Base-by-base conservation (phyloP, 352 stramenopile genomes). In the Peronospora farinosa region DNA sequence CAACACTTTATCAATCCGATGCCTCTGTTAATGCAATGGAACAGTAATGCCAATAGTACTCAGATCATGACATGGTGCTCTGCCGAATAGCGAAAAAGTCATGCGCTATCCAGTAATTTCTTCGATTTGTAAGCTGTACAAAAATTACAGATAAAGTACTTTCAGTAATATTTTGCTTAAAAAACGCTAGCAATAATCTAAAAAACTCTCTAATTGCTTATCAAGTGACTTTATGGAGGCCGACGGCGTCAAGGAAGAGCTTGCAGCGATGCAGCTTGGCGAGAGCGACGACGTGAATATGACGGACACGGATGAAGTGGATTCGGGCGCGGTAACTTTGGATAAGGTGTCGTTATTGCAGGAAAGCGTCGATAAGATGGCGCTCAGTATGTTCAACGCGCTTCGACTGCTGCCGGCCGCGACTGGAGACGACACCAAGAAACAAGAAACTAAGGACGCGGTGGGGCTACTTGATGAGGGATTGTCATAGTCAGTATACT, bases 341-440 rank as follows among this genome's bases (percentile, higher is more conserved):
- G 82, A 93, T 54, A 93, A 90, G 48, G 82, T 93, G 17, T 81
- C 82, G 53, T 48, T 85, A 54, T 70, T 93, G 45, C 82, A 93
- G 67, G 75, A 87, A 42, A 91, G 82, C 60, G 74, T 93, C 39
- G 82, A 93, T 55, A 80, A 86, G 51, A 89, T 86, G 80, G 70
- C 82, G 62, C 65, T 93, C 25, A 86, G 78, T 39, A 93, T 93
- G 82, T 93, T 93, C 64, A 91, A 93, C 56, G 82, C 82, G 16
- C 63, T 93, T 58, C 79, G 82, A 3, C 51, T 93, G 32, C 57
- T 93, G 27, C 82, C 82, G 10, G 63, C 74, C n/a, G 51, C 67
- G 17, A 65, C 65, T 12, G 66, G 66, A 47, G 78, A 84, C 21
- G 60, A 73, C 37, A 57, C 41, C 37, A 68, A 62, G 16, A 74